phyloP scores from a whole-genome alignment of 345 rosid genomes.

The Tarenaya hassleriana region DNA sequence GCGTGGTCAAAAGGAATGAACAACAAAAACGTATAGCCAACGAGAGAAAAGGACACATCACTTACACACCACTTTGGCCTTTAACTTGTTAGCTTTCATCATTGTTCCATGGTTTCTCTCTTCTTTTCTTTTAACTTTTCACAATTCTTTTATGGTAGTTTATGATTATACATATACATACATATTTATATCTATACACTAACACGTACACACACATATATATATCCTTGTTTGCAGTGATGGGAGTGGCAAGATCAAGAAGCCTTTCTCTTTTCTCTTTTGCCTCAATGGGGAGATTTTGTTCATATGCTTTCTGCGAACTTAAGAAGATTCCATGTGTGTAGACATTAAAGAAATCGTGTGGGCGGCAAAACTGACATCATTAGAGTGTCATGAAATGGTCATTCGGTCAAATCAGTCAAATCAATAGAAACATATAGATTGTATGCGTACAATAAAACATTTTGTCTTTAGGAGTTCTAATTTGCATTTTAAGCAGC shows the following conservation, averaged over 20 bases:
- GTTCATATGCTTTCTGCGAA: conserved; percentile 20
- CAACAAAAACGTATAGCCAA: conserved; percentile 9
- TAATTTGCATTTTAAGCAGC: no score
- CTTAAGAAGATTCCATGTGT: conserved; percentile 42
- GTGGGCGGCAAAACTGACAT: conserved; percentile 18
- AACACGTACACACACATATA: background rate
- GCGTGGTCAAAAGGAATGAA: conserved; percentile 13
- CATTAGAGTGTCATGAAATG: conserved; percentile 9
- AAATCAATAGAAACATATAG: background rate
- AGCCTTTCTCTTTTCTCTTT: conserved; percentile 26
- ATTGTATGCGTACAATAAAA: no score
- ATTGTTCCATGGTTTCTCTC: conserved; percentile 25
- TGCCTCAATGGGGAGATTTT: conserved; percentile 24
- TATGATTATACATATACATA: background rate
- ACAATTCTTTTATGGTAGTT: conserved; percentile 11
- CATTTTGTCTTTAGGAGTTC: no score
- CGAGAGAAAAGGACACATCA: conserved; percentile 28
- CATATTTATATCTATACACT: conserved; percentile 7
- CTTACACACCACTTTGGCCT: conserved; percentile 32
- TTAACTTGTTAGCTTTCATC: conserved; percentile 22
- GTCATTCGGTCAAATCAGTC: no score
- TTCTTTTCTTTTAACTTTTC: conserved; percentile 11
- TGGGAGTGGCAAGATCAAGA: conserved; percentile 28
- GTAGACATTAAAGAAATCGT: conserved; percentile 9
- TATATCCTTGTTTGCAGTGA: conserved; percentile 30